Base-by-base conservation (phyloP, 495 filamentous ascomycete genomes). In the Lasiosphaeriaceae sp. region DNA sequence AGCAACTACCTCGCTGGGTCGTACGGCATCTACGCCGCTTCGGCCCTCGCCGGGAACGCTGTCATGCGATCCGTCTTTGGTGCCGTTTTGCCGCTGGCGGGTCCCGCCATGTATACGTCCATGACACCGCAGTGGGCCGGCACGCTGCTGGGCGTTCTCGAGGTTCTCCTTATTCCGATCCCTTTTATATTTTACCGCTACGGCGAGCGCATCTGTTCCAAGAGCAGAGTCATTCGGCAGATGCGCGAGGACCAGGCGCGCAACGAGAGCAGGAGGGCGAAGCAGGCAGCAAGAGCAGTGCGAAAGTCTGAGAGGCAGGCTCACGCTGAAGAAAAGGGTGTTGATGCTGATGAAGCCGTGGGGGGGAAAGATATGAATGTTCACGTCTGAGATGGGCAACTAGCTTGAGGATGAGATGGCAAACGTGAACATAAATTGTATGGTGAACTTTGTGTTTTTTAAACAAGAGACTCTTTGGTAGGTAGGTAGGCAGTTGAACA, bases 11-110 rank as follows among this genome's bases (percentile, higher is more conserved):
- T 96, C 1, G 88, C 89, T 6, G 77, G 83, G 26, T 80, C 82
- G 16, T 96, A 96, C 65, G 90, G 87, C 29, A 81, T 90, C 49
- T 93, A 86, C 63, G 82, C 88, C 0, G 90, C 90, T 0, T 86
- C 82, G 14, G 90, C 90, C 0, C 68, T 94, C 31, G 90, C 90
- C 0, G 89, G 89, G 0, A 92, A 93, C 59, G 78, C 84, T 0
- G 85, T 94, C 5, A 73, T 86, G 21, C 75, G 90, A n/a, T 84
- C 77, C 48, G 22, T 79, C 2, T 66, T 90, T 22, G 90, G 90
- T 29, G 90, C 83, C 9, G 80, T 82, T 0, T 72, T 95, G 45
- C 90, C 90, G 2, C 71, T 96, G 1, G 87, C 87, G 14, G 90
- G 87, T 0, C 80, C 86, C 0, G 73, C 77, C 14, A 86, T 96